phyloP scores from a whole-genome alignment of 1,284 basidiomycete genomes.

The Apiotrichum mycotoxinovorans region DNA sequence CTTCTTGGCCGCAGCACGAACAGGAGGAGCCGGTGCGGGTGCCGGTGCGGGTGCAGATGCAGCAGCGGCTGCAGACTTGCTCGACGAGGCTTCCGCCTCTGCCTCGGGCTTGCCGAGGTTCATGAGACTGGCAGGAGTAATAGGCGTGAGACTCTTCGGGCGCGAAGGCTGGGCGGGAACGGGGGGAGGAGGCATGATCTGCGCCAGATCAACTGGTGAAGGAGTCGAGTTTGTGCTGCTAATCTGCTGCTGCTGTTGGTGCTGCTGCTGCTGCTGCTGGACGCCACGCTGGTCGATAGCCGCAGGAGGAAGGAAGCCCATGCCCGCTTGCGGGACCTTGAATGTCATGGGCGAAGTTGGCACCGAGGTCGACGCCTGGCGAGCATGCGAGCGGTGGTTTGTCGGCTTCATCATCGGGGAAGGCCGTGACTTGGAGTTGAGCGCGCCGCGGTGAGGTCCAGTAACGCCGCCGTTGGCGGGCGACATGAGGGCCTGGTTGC shows the following conservation, averaged over 20 bases:
- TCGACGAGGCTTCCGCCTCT: background rate
- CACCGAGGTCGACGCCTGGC: constrained; percentile 16
- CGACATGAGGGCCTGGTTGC: constrained; percentile 9
- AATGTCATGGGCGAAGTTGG: constrained; percentile 31
- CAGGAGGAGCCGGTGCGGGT: constrained; percentile 3
- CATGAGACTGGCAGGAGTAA: constrained; percentile 83
- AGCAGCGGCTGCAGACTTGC: background rate
- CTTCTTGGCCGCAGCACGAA: constrained; percentile 13
- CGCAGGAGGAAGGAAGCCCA: constrained; percentile 37
- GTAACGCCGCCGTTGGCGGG: constrained; percentile 17
- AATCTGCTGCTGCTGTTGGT: constrained; percentile 14
- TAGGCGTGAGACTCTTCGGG: constrained; percentile 60
- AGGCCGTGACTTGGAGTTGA: constrained; percentile 41
- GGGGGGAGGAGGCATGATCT: constrained; percentile 60
- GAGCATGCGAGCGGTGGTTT: constrained; percentile 31
- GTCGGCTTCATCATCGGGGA: constrained; percentile 51
- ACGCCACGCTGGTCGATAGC: constrained; percentile 38
- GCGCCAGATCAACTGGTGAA: constrained; percentile 70
- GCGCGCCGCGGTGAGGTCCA: constrained; percentile 39
- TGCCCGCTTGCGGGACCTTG: constrained; percentile 20
- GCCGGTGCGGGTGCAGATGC: background rate
- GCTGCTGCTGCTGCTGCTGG: constrained; percentile 18
- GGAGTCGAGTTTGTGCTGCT: constrained; percentile 55
- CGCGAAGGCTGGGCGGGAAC: constrained; percentile 25
- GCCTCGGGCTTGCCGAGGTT: constrained; percentile 58